Evolutionary conservation across 2,329 filamentous ascomycete genomes (phyloP), one percentile per base, ranked within the genome.

Genomic region (Seiridium cupressi): DNA sequence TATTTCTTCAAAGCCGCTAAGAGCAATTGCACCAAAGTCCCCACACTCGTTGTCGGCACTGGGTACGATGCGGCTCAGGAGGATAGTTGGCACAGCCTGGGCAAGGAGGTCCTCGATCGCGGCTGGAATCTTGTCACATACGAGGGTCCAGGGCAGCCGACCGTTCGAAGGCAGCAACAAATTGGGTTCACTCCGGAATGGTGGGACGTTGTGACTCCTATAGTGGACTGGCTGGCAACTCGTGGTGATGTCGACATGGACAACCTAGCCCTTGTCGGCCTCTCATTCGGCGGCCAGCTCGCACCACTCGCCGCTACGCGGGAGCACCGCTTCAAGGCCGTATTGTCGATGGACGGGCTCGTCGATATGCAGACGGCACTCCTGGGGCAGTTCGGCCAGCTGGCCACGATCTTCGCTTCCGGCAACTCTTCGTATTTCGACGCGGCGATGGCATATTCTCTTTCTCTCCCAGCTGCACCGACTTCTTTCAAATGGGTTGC

Each of bases 31-130:
- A 42, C 26, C 31, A 60, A 46, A 40, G 61, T 63, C 5, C 74
- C 74, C 1, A 76, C 73, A 0, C 36, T 78, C n/a, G 55, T 78
- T 13, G 61, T 77, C 13, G 68, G 73, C 8, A 73, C 51, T 55
- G 73, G 76, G 9, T 75, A 71, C 58, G 76, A 79, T 59, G 73
- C 65, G 4, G 60, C 70, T 5, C 72, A 75, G 59, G 75, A 78
- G 60, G 76, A 77, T 26, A 61, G 70, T 3, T 71, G 72, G 51
- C 75, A 77, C 59, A 18, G 57, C 6, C 64, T 68, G 4, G 73
- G 69, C n/a, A 60, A 65, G 9, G 63, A 64, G 5, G 69, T 69
- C 3, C 62, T 76, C 6, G 68, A 66, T 68, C 64, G 64, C 32
- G 64, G 64, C 31, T 65, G 58, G 57, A 65, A 76, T 59, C 66